phyloP scores from a whole-genome alignment of 768 basidiomycete genomes.

The Xerocomellus intermedius region DNA sequence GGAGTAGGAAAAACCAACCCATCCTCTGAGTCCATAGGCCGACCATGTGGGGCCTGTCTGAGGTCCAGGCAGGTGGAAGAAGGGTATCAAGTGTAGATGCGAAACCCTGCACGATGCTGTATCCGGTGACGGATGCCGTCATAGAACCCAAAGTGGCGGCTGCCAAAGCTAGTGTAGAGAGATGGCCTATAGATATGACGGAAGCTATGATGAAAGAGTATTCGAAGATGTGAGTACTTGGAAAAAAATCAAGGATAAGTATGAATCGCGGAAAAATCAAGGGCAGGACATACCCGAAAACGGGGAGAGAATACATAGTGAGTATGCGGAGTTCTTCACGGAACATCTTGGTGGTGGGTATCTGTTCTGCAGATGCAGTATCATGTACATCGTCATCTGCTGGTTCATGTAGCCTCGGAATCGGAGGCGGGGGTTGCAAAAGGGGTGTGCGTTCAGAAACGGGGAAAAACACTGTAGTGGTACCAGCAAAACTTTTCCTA shows the following conservation, averaged over 20 bases:
- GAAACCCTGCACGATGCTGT: slow-evolving; percentile 78
- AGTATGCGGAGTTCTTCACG: slow-evolving; percentile 62
- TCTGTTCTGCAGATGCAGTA: slow-evolving; percentile 14
- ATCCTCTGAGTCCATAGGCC: slow-evolving; percentile 91
- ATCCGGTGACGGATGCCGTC: slow-evolving; percentile 57
- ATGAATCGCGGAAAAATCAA: not conserved
- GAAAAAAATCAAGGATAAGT: not conserved
- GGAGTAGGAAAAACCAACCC: slow-evolving; percentile 45
- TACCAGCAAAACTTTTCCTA: not conserved
- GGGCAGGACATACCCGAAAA: slow-evolving; percentile 58
- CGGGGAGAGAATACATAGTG: slow-evolving; percentile 62
- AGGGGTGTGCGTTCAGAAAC: slow-evolving; percentile 57
- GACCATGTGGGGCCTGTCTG: slow-evolving; percentile 75
- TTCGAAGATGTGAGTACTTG: slow-evolving; percentile 76
- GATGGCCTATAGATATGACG: slow-evolving; percentile 85
- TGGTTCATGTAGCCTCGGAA: slow-evolving; percentile 57
- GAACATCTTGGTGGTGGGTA: slow-evolving; percentile 35
- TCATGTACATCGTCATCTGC: slow-evolving; percentile 28
- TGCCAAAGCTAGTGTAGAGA: slow-evolving; percentile 87
- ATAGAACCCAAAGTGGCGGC: slow-evolving; percentile 74
- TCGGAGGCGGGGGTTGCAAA: slow-evolving; percentile 42
- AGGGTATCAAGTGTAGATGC: slow-evolving; percentile 88
- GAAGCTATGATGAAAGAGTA: slow-evolving; percentile 83
- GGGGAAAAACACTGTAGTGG: not conserved
- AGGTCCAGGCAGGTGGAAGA: slow-evolving; percentile 94